A percentile compares a stretch with the other conserved stretches of the same genome.
Conservation (phyloP, 164 flowering plant species). For the Magnolia officinalis region DNA sequence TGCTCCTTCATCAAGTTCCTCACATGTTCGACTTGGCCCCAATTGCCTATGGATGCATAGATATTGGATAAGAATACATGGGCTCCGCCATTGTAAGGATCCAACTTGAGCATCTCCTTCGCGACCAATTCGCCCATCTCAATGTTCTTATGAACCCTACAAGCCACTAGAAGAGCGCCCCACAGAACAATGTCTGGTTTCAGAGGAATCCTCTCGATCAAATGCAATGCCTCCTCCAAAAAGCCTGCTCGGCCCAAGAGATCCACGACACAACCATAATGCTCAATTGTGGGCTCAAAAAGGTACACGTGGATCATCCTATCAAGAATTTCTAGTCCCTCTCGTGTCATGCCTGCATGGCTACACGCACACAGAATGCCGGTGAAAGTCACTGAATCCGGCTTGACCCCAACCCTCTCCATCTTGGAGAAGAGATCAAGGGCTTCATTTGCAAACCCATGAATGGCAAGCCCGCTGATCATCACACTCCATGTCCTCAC, state of each 20-base stretch:
- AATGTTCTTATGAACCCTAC: conserved; percentile 20
- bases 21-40: conserved; percentile 20
- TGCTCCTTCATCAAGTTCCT: conserved; percentile 27
- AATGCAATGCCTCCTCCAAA: conserved; percentile 15
- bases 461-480: conserved; percentile 28
- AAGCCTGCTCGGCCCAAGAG: conserved; percentile 14
- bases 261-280: conserved; percentile 22
- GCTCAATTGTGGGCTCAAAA: conserved; percentile 19
- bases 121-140: conserved; percentile 29
- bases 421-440: conserved; percentile 20
- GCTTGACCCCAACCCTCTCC: conserved; percentile 15
- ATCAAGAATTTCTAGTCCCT: conserved; percentile 18
- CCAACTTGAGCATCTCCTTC: conserved; percentile 25
- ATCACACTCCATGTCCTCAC: conserved; percentile 29
- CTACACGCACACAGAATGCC: conserved; percentile 22
- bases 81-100: conserved; percentile 26
- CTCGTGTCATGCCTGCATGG: conserved; percentile 25
- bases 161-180: conserved; percentile 29
- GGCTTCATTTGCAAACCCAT: conserved; percentile 23
- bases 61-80: conserved; percentile 28
- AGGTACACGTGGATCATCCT: conserved; percentile 7
- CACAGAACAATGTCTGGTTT: conserved; percentile 23
- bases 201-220: conserved; percentile 15
- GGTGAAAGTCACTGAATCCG: conserved; percentile 29
- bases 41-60: conserved; percentile 23